A percentile compares a stretch with the other conserved stretches of the same genome.
Evolutionary conservation across 2,329 filamentous ascomycete species (phyloP).

Genomic region (Xylariaceae sp.): DNA sequence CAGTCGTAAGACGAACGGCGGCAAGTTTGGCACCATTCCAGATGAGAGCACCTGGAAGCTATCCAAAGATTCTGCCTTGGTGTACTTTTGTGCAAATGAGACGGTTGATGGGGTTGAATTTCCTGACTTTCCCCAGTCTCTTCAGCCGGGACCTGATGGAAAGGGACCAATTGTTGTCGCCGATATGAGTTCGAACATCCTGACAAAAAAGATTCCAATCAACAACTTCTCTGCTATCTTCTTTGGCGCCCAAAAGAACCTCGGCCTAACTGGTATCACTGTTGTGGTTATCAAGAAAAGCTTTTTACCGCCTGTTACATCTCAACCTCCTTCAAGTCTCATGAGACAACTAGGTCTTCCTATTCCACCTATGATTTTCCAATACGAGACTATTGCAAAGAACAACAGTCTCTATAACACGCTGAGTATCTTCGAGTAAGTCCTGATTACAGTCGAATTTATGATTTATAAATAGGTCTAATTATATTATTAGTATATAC

Average conservation of each 20-base stretch:
- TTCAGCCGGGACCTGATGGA: conserved; percentile 64
- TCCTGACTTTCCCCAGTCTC: conserved; percentile 67
- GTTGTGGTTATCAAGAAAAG: conserved; percentile 84
- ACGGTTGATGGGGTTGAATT: conserved; percentile 95
- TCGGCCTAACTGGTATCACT: conserved; percentile 84
- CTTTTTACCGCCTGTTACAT: conserved; percentile 70
- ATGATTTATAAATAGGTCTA: too few species aligned
- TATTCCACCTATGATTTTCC: conserved; percentile 79
- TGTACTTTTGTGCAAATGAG: conserved; percentile 94
- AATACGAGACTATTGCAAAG: conserved; percentile 85
- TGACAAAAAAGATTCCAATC: conserved; percentile 78
- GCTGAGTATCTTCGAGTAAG: conserved; percentile 87
- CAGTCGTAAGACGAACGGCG: conserved; percentile 66
- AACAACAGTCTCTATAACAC: conserved; percentile 98
- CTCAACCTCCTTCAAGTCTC: conserved; percentile 70
- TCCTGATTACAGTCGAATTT: too few species aligned
- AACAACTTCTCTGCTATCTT: conserved; percentile 84
- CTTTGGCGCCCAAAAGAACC: conserved; percentile 94
- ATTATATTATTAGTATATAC: conserved; percentile 78
- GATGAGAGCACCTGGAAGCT: conserved; percentile 76
- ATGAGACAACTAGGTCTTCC: conserved; percentile 78
- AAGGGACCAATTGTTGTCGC: conserved; percentile 80
- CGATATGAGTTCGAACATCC: conserved; percentile 94
- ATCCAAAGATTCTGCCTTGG: conserved; percentile 70
- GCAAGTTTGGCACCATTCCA: conserved; percentile 86